phyloP scores from a whole-genome alignment of 2,329 filamentous ascomycete species.

The Neopestalotiopsis clavispora region DNA sequence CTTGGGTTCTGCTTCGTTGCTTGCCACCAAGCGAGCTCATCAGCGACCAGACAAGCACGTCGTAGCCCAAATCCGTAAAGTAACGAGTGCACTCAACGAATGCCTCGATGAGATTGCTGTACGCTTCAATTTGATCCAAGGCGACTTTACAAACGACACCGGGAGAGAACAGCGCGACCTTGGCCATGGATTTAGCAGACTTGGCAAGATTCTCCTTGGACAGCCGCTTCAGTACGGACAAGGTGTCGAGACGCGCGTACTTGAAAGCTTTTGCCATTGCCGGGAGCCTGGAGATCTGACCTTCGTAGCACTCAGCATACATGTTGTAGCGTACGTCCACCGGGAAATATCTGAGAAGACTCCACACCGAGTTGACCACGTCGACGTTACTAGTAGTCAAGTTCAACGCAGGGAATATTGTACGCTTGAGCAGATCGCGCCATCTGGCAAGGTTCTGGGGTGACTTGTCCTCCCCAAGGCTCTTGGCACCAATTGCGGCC shows the following conservation, averaged over 20 bases:
- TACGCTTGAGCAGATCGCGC: constrained; percentile 81
- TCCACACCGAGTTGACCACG: constrained; percentile 85
- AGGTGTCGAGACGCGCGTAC: constrained; percentile 77
- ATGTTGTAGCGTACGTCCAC: constrained; percentile 80
- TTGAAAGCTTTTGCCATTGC: constrained; percentile 82
- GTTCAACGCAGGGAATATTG: constrained; percentile 88
- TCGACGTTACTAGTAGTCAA: constrained; percentile 84
- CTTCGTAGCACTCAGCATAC: constrained; percentile 92
- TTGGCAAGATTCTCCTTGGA: constrained; percentile 84
- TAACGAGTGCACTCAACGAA: constrained; percentile 95
- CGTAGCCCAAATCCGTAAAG: constrained; percentile 90
- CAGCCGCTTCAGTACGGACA: constrained; percentile 85
- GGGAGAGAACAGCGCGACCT: constrained; percentile 89
- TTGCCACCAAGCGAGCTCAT: constrained; percentile 73
- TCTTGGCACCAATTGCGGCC: constrained; percentile 82
- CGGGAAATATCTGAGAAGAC: constrained; percentile 79
- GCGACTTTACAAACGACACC: constrained; percentile 90
- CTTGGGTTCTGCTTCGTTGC: constrained; percentile 66
- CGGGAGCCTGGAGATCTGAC: constrained; percentile 75
- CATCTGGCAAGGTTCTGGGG: constrained; percentile 76
- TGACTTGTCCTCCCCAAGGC: constrained; percentile 72
- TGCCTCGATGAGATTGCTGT: constrained; percentile 92
- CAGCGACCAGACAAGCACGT: constrained; percentile 91
- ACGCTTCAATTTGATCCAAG: constrained; percentile 88
- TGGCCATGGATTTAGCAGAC: constrained; percentile 88